Evolutionary conservation across 495 filamentous ascomycete species (phyloP).

Genomic region (Penicillium simplicissimum): DNA sequence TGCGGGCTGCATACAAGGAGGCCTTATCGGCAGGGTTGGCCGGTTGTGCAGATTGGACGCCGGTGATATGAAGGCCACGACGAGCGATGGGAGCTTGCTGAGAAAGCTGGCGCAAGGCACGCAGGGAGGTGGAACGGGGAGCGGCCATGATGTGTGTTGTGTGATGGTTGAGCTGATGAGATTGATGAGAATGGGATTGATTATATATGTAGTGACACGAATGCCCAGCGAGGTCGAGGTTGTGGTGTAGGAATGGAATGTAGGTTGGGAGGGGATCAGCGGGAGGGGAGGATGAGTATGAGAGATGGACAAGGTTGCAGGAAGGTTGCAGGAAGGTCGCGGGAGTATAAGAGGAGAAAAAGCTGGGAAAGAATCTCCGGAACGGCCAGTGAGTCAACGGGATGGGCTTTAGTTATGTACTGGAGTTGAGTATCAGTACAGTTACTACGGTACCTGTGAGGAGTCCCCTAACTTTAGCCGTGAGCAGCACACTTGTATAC

Average conservation of each 20-base stretch:
- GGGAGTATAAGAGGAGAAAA: constrained; percentile 4
- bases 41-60: constrained; percentile 49
- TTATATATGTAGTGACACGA: neutral
- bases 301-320: constrained; percentile 7
- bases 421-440: neutral
- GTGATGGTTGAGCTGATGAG: neutral
- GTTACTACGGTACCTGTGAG: too few species aligned
- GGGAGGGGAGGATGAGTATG: too few species aligned
- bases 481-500: too few species aligned
- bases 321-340: constrained; percentile 4
- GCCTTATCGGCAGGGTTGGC: constrained; percentile 38
- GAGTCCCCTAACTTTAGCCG: neutral
- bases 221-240: neutral
- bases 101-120: constrained; percentile 49
- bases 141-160: constrained; percentile 51
- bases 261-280: neutral
- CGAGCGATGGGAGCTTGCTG: constrained; percentile 44
- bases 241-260: constrained; percentile 1
- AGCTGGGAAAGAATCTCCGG: neutral
- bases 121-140: constrained; percentile 50
- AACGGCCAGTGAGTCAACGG: constrained; percentile 2
- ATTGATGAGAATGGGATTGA: neutral
- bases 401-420: constrained; percentile 6
- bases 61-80: constrained; percentile 57
- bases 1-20: constrained; percentile 39